Percentiles rank a stretch among this genome's conserved stretches.
Conservation (phyloP, 169 alveolate species). For the Plasmodium inui region DNA sequence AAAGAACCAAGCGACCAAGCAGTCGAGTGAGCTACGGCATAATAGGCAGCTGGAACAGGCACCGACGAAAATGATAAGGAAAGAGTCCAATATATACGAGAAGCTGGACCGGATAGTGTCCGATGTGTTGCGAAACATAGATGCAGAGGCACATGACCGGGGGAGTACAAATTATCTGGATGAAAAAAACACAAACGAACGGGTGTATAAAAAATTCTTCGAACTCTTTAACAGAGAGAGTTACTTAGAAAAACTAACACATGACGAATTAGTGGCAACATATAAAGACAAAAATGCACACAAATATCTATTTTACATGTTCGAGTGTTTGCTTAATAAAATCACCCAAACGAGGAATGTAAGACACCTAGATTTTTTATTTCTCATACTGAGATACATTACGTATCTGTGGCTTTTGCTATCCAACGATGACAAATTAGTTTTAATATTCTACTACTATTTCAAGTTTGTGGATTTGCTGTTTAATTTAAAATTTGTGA, state of each 20-base stretch:
- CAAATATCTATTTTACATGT: conserved; percentile 65
- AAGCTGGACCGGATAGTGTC: conserved; percentile 50
- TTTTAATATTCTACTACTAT: conserved; percentile 60
- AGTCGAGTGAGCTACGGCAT: background rate
- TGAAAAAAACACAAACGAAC: conserved; percentile 17
- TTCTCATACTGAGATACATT: conserved; percentile 53
- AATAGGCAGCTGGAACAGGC: background rate
- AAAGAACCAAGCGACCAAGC: background rate
- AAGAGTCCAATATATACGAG: conserved; percentile 7
- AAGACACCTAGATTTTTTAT: conserved; percentile 54
- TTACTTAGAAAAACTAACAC: conserved; percentile 26
- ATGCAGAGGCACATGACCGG: conserved; percentile 21
- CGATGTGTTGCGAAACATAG: conserved; percentile 45
- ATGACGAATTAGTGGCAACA: conserved; percentile 23
- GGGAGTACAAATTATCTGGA: conserved; percentile 30
- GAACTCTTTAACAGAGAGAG: conserved; percentile 61
- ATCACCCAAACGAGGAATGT: conserved; percentile 20
- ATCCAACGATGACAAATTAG: conserved; percentile 39
- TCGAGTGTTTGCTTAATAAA: conserved; percentile 43
- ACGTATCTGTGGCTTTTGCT: conserved; percentile 61
- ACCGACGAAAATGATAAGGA: conserved; percentile 3
- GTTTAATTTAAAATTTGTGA: conserved; percentile 24
- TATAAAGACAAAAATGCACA: conserved; percentile 50
- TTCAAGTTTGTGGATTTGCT: conserved; percentile 54
- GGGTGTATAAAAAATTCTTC: conserved; percentile 44